A percentile compares a stretch with the other conserved stretches of the same genome.
These are phyloP conservation scores for Elsinoe fawcettii DNA, from an alignment of 2,329 filamentous ascomycete genomes.

Conservation along the genomic window DNA sequence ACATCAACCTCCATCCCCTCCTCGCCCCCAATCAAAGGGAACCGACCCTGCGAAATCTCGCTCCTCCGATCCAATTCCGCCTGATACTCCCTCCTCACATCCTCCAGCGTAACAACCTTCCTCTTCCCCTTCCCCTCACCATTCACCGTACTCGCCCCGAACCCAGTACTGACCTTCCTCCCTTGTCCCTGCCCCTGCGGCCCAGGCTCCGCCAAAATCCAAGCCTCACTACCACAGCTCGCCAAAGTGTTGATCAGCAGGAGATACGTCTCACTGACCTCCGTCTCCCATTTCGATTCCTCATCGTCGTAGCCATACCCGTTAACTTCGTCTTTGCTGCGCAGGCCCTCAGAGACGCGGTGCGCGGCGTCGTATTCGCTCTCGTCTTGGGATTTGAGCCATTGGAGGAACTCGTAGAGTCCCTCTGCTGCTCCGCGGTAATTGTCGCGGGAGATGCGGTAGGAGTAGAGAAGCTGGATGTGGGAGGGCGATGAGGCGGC, in stretches of 20 bases:
- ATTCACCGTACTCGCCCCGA: neutral
- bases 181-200: neutral
- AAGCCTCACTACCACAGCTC: constrained; percentile 78
- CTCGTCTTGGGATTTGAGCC: constrained; percentile 29
- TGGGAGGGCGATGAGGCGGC: constrained; percentile 51
- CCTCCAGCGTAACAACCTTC: constrained; percentile 74
- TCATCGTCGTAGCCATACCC: neutral
- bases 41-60: constrained; percentile 81
- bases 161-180: constrained; percentile 17
- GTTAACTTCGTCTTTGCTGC: constrained; percentile 28
- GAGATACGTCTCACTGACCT: constrained; percentile 66
- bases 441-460: constrained; percentile 75
- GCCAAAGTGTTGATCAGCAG: constrained; percentile 86
- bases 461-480: constrained; percentile 84
- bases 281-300: constrained; percentile 32
- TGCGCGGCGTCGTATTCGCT: constrained; percentile 16
- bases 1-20: constrained; percentile 27
- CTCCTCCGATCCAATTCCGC: constrained; percentile 80
- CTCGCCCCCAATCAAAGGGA: constrained; percentile 56
- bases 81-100: constrained; percentile 83
- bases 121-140: constrained; percentile 45
- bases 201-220: constrained; percentile 56
- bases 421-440: constrained; percentile 67
- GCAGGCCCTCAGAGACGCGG: constrained; percentile 17
- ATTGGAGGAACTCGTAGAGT: constrained; percentile 49